These are phyloP conservation scores for Pilobolus umbonatus DNA, from an alignment of 192 early-diverging fungal species.

Conservation along the genomic window DNA sequence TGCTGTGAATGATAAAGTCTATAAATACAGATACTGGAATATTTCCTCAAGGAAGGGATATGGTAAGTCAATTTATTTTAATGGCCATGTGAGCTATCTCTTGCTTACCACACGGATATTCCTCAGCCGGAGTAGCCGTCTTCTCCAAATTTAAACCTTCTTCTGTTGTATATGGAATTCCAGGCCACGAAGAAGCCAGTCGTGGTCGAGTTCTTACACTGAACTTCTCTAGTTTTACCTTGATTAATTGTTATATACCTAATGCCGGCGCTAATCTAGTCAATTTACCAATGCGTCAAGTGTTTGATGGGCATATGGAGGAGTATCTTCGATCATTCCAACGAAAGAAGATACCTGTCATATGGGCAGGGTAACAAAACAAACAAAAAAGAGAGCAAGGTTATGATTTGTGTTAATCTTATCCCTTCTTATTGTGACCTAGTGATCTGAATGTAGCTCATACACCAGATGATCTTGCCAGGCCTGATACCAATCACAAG, in stretches of 20 bases:
- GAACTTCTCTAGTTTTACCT: slow-evolving; percentile 59
- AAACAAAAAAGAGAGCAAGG: too few species aligned
- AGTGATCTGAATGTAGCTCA: slow-evolving; percentile 85
- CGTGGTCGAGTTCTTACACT: slow-evolving; percentile 68
- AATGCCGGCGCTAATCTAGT: slow-evolving; percentile 75
- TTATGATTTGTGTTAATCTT: too few species aligned
- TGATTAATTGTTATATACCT: slow-evolving; percentile 73
- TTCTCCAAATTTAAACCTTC: slow-evolving; percentile 77
- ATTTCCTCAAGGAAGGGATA: slow-evolving; percentile 75
- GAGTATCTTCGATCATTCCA: slow-evolving; percentile 64
- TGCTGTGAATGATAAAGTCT: slow-evolving; percentile 53
- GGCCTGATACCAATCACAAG: slow-evolving; percentile 68
- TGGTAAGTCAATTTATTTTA: slow-evolving; percentile 16
- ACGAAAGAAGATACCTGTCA: slow-evolving; percentile 57
- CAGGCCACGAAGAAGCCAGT: slow-evolving; percentile 38
- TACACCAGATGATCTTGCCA: slow-evolving; percentile 65
- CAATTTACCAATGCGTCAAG: slow-evolving; percentile 57
- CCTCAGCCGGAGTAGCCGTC: slow-evolving; percentile 60
- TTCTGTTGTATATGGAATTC: slow-evolving; percentile 55
- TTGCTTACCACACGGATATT: too few species aligned
- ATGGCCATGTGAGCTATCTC: background rate
- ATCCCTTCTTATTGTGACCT: too few species aligned
- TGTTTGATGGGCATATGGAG: slow-evolving; percentile 63
- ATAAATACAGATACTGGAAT: slow-evolving; percentile 69
- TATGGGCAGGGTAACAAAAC: slow-evolving; percentile 64